Evolutionary conservation across 1,139 yeast genomes (phyloP), one percentile per base, ranked within the genome.

Genomic region (Diutina rugosa): DNA sequence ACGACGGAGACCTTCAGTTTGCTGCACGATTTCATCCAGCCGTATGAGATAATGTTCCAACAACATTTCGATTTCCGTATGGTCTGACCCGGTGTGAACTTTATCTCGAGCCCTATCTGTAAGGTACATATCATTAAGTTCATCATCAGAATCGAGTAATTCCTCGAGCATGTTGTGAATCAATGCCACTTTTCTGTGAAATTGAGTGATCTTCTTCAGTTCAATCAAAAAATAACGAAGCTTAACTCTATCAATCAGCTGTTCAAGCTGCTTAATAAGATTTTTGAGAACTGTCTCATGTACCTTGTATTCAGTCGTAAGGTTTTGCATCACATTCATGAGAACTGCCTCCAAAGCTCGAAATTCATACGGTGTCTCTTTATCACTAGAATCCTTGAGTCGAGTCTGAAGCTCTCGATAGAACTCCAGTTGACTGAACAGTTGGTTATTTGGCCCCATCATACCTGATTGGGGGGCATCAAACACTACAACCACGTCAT

Each of bases 21-120:
- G 75, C 62, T 76, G 80, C 3, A 76, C 78, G 53, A 76, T 73
- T 60, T 76, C 80, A 61, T 75, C 78, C 49, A 72, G 66, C 5
- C 77, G 72, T 16, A 71, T 74, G 59, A 72, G 73, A 63, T 76
- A 76, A 2, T 77, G 71, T 58, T 76, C 80, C 14, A 76, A 62
- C 28, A 76, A 67, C 61, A 76, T 63, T 60, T 76, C 80, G 12
- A 76, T 70, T 56, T 76, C 80, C 32, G 71, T 72, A 58, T 76
- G 80, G 58, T 75, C 69, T 7, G 69, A 65, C 1, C 71, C 70
- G n/a, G 57, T 56, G 32, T 78, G 61, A 1, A 66, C 64, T 3
- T 45, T 51, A 0, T 71, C 72, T 1, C 60, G 59, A 26, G 60
- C 58, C 12, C 58, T 63, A 46, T 71, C 78, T 0, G 74, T 71